Base-by-base conservation (phyloP, 129 eudicot species). In the Oenanthe sinensis region DNA sequence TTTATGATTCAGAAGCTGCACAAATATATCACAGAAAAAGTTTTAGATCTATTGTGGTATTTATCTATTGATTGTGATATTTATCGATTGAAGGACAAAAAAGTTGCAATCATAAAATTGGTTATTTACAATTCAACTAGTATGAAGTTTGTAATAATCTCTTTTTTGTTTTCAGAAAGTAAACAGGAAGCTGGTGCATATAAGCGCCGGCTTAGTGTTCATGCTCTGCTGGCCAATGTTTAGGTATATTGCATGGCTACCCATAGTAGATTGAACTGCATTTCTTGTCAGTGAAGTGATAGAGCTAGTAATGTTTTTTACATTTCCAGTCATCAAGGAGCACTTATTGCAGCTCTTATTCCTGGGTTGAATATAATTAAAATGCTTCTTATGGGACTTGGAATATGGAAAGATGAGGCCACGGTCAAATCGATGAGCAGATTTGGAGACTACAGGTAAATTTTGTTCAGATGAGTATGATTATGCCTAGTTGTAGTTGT, bases 151-250 rank as follows among this genome's bases (percentile, higher is more conserved):
- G 30, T 58, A 4, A 60, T 60, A n/a, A n/a, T n/a, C 36, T 50
- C 40, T 33, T n/a, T 67, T 78, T 69, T 8, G 50, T 54, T 37
- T 63, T 78, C 83, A 94, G 98, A 94, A 90, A 85, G 85, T 91
- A 71, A 91, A 90, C 82, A 88, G 98, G 88, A 94, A 93, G 91
- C 96, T 93, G 75, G 96, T 93, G 78, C 98, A 94, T 88, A 55
- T 87, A 77, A 87, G 91, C 67, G 45, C 91, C 80, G 98, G 98
- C 72, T 77, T 90, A 68, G 96, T 81, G 16, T 94, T 91, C 93
- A 94, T 89, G 96, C 92, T 94, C 45, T 91, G 97, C 86, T 94
- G 98, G 98, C 98, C 98, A 78, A 87, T 94, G 72, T 94, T 90
- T 96, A 94, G 98, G 98, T 91, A 90, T 22, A 24, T n/a, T n/a